Conservation (phyloP, 2,329 filamentous ascomycete genomes). For the Hypoxylon sp. region DNA sequence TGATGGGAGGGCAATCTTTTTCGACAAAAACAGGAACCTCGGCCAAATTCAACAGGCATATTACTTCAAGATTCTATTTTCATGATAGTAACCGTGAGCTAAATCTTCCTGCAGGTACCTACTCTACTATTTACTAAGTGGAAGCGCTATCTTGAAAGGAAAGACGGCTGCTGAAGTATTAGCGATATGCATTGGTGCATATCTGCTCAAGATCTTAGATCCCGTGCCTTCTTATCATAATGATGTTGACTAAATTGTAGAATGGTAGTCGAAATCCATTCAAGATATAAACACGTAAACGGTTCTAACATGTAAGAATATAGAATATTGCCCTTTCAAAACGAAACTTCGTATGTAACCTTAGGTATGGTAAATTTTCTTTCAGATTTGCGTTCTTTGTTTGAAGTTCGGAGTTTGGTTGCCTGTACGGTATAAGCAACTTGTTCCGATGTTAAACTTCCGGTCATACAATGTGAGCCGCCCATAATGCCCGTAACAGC, state of each 20-base stretch:
- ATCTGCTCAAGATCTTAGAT: neutral
- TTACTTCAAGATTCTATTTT: neutral
- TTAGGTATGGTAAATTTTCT: conserved; percentile 1
- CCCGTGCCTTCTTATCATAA: neutral
- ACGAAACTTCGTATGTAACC: neutral
- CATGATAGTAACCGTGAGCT: neutral
- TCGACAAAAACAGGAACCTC: too few species aligned
- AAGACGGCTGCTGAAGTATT: neutral
- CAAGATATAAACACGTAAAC: neutral
- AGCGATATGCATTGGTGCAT: neutral
- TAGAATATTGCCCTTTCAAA: neutral
- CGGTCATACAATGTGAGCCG: neutral
- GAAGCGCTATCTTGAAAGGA: neutral
- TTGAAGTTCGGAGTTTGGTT: conserved; percentile 1
- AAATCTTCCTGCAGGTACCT: too few species aligned
- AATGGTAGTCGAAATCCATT: neutral
- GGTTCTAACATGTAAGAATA: neutral
- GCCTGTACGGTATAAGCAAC: neutral
- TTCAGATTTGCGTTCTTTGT: neutral
- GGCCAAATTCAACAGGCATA: neutral
- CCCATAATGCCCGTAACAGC: neutral
- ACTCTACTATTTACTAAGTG: neutral
- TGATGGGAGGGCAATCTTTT: neutral
- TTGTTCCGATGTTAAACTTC: conserved; percentile 1
- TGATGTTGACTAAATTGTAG: neutral